phyloP scores from a whole-genome alignment of 2,329 filamentous ascomycete genomes.

The Stagonosporopsis cucurbitacearum region DNA sequence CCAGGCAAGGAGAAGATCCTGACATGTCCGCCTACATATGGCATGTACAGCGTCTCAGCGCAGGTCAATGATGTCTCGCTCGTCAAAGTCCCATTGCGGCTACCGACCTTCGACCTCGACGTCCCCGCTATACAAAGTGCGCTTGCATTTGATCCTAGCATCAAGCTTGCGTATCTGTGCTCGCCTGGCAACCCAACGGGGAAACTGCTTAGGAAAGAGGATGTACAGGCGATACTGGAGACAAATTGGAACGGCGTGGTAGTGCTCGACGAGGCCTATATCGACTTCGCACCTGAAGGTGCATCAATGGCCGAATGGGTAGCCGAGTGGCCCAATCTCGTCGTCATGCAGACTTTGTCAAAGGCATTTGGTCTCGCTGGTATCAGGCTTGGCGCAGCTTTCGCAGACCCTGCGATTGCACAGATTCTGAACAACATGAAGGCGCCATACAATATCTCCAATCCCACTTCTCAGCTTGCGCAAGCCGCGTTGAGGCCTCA shows the following conservation, averaged over 20 bases:
- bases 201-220: constrained; percentile 74
- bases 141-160: constrained; percentile 67
- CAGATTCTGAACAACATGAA: constrained; percentile 87
- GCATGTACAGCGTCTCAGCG: constrained; percentile 96
- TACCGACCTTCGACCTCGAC: constrained; percentile 74
- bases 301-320: constrained; percentile 91
- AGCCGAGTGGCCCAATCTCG: constrained; percentile 88
- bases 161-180: constrained; percentile 93
- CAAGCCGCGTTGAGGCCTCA: constrained; percentile 70
- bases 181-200: constrained; percentile 95
- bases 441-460: constrained; percentile 94
- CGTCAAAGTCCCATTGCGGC: constrained; percentile 82
- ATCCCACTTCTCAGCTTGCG: constrained; percentile 83
- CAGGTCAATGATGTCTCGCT: constrained; percentile 91
- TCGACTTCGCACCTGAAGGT: constrained; percentile 85
- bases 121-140: constrained; percentile 71
- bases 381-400: constrained; percentile 87
- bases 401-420: constrained; percentile 77
- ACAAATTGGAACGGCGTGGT: constrained; percentile 95
- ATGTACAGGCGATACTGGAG: constrained; percentile 75
- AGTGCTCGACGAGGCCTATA: constrained; percentile 93
- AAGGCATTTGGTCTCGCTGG: constrained; percentile 97
- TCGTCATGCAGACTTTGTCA: constrained; percentile 98
- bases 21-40: constrained; percentile 95
- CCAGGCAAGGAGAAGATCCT: constrained; percentile 89